Evolutionary conservation across 129 eudicot species (phyloP).

Genomic region (Chrysanthemum lavandulifolium): DNA sequence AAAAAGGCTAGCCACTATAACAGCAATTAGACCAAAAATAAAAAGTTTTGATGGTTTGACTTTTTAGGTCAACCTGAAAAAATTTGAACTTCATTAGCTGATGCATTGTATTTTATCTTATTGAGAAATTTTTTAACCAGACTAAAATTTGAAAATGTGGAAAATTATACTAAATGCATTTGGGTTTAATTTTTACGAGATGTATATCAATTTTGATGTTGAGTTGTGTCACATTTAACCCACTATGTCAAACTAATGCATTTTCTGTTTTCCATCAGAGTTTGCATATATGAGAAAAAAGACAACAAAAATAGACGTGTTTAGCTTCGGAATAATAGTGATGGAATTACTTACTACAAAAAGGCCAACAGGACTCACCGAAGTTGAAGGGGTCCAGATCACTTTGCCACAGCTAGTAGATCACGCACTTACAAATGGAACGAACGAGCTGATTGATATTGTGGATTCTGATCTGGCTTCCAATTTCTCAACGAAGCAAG

Average conservation of each 20-base stretch:
- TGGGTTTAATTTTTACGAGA: background rate
- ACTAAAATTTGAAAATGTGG: background rate
- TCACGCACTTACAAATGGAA: conserved; percentile 43
- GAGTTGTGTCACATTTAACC: background rate
- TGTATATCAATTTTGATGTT: background rate
- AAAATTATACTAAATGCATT: background rate
- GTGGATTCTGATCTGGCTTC: conserved; percentile 60
- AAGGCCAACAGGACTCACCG: conserved; percentile 66
- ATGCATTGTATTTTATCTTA: background rate
- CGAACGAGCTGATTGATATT: conserved; percentile 32
- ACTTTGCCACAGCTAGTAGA: conserved; percentile 67
- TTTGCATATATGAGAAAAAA: conserved; percentile 78
- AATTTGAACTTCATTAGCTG: background rate
- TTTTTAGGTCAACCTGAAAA: background rate
- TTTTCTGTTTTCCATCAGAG: conserved; percentile 43
- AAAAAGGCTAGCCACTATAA: background rate
- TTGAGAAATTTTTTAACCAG: background rate
- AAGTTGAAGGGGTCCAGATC: conserved; percentile 53
- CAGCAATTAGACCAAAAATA: background rate
- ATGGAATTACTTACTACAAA: conserved; percentile 75
- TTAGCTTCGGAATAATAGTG: conserved; percentile 80
- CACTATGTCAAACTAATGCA: background rate
- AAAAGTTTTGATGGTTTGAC: background rate
- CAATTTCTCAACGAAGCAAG: conserved; percentile 38
- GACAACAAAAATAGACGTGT: conserved; percentile 90